Base-by-base conservation (phyloP, 2,329 filamentous ascomycete genomes). In the Ambrosiella cleistominuta region DNA sequence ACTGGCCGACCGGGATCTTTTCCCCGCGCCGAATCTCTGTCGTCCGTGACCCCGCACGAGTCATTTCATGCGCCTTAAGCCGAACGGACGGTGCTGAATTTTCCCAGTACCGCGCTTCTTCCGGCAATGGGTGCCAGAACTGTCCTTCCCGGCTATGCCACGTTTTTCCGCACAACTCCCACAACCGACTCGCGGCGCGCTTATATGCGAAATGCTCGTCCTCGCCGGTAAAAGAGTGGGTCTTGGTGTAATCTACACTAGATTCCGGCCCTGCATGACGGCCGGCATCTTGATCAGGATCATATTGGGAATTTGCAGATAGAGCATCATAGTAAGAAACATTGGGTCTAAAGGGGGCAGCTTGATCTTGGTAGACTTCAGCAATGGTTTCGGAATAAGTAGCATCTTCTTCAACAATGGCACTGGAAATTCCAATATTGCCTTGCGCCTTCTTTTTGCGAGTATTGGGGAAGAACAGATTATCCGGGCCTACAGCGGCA, bases 161-260 rank as follows among this genome's bases (percentile, higher is more conserved):
- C 61, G 77, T 72, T 42, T 73, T 74, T 15, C 85, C 80, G 67
- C 86, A 91, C 66, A 93, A 80, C 70, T 93, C 86, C 86, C 86
- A 93, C 2, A 93, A 71, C n/a, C 87, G 73, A 63, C 83, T 87
- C 49, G 80, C 75, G 1, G 86, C 87, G 27, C 87, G 75, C 68
- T 87, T 87, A 64, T 88, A 90, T 0, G 86, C 86, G 66, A 93
- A 93, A 11, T 80, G 75, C 68, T 91, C 86, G 67, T 91, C 87
- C 66, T 90, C 85, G 11, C 87, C 87, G 0, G 84, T 90, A 64
- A 91, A 85, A 0, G 78, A 80, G 9, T 75, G 72, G 0, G 82
- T 77, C 62, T 83, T 81, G 54, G 74, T 78, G 65, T 91, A 93
- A 65, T 91, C 78, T n/a, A 78, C 68, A 7, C 45, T 37, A 19